These are phyloP conservation scores for Dioscorea zingiberensis DNA, from an alignment of 106 monocot species.

Conservation along the genomic window DNA sequence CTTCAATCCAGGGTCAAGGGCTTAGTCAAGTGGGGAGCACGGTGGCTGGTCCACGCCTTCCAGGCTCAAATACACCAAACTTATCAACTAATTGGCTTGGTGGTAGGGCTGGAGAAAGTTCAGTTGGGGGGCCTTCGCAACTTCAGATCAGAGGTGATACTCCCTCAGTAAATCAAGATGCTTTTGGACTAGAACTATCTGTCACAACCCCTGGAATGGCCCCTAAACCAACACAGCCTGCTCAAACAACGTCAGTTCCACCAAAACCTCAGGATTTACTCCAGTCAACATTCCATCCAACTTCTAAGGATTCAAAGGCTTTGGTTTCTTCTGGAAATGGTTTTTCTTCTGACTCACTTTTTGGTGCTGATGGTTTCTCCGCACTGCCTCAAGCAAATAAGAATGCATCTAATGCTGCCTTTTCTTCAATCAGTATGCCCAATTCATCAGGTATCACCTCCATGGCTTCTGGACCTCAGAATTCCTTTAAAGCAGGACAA, in stretches of 20 bases:
- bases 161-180: constrained; percentile 11
- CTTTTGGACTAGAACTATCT: constrained; percentile 23
- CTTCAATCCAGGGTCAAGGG: constrained; percentile 32
- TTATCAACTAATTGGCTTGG: constrained; percentile 52
- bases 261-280: constrained; percentile 22
- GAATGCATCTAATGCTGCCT: constrained; percentile 17
- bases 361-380: constrained; percentile 54
- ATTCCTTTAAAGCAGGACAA: constrained; percentile 28
- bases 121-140: constrained; percentile 18
- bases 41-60: constrained; percentile 19
- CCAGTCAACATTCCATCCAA: constrained; percentile 22
- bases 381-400: constrained; percentile 40
- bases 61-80: constrained; percentile 24
- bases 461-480: constrained; percentile 23
- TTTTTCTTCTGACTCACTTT: constrained; percentile 41
- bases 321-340: constrained; percentile 61
- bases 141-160: constrained; percentile 13
- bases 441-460: constrained; percentile 14
- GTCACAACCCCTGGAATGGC: constrained; percentile 20
- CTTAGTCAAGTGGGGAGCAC: constrained; percentile 25
- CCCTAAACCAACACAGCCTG: constrained; percentile 25
- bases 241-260: constrained; percentile 15
- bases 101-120: constrained; percentile 25
- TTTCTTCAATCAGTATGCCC: constrained; percentile 27
- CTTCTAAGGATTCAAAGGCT: constrained; percentile 45